phyloP scores from a whole-genome alignment of 1,284 basidiomycete species.

The Termitomyces sp. region DNA sequence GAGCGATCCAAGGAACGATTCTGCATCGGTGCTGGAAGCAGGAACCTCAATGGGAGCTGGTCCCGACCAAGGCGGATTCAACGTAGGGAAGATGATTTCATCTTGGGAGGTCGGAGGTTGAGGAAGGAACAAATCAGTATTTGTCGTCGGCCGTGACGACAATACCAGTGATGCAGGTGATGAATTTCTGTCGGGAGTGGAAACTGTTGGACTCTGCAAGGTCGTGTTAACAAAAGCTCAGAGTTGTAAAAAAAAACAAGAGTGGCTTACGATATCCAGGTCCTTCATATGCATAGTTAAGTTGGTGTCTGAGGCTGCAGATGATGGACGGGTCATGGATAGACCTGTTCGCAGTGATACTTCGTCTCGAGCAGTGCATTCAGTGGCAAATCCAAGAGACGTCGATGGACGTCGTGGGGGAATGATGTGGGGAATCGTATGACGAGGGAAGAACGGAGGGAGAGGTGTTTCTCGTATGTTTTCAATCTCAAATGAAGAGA shows the following conservation, averaged over 20 bases:
- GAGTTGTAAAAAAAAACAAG: background rate
- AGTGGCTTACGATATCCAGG: slow-evolving; percentile 18
- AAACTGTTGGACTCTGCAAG: slow-evolving; percentile 17
- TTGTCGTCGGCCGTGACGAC: background rate
- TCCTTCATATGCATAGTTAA: slow-evolving; percentile 17
- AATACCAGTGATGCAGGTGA: slow-evolving; percentile 10
- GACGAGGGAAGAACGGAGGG: slow-evolving; percentile 22
- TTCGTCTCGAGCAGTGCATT: slow-evolving; percentile 5
- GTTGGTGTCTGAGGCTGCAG: slow-evolving; percentile 20
- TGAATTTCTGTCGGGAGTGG: slow-evolving; percentile 15
- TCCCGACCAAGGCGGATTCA: background rate
- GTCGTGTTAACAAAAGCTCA: slow-evolving; percentile 3
- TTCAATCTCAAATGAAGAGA: slow-evolving; percentile 16
- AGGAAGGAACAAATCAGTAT: slow-evolving; percentile 1
- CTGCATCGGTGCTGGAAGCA: background rate
- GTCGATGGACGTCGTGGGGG: slow-evolving; percentile 28
- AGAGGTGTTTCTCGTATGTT: slow-evolving; percentile 13
- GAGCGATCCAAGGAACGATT: slow-evolving; percentile 11
- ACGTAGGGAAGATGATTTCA: slow-evolving; percentile 5
- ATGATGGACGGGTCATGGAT: slow-evolving; percentile 21
- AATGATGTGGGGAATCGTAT: slow-evolving; percentile 19
- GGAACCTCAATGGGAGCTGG: background rate
- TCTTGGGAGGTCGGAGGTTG: slow-evolving; percentile 3
- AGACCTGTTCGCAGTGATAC: slow-evolving; percentile 7
- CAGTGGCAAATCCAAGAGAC: slow-evolving; percentile 26